A percentile compares a stretch with the other conserved stretches of the same genome.
Conservation (phyloP, 352 stramenopile species). For the Phytophthora citrophthora region DNA sequence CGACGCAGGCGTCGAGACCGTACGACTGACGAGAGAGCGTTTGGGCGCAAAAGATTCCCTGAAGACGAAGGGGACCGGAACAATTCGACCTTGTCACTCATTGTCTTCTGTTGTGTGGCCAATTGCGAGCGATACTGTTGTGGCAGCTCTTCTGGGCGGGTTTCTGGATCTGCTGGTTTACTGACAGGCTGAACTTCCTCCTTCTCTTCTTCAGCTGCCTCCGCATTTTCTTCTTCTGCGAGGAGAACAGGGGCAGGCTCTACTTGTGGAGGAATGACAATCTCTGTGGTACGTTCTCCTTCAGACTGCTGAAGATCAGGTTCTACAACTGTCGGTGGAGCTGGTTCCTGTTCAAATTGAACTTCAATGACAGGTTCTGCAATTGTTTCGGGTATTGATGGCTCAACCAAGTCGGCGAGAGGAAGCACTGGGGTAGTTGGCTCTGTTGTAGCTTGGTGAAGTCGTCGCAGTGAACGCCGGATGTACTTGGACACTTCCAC, state of each 20-base stretch:
- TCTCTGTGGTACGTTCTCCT: constrained; percentile 32
- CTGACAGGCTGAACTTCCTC: not conserved
- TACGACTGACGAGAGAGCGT: constrained; percentile 20
- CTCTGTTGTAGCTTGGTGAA: not conserved
- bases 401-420: not conserved
- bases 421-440: not conserved
- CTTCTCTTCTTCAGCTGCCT: constrained; percentile 7
- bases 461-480: constrained; percentile 17
- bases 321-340: not conserved
- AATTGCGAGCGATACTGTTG: constrained; percentile 32
- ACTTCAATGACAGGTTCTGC: not conserved
- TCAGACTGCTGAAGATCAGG: constrained; percentile 22
- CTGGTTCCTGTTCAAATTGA: not conserved
- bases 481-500: constrained; percentile 17
- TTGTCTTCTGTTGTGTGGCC: constrained; percentile 35
- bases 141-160: constrained; percentile 14
- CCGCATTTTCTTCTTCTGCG: not conserved
- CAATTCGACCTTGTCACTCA: constrained; percentile 32
- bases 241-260: not conserved
- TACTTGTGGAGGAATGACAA: not conserved
- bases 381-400: not conserved
- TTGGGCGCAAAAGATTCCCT: constrained; percentile 5
- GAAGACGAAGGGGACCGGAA: constrained; percentile 32
- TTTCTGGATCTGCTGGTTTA: constrained; percentile 13
- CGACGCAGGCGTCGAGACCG: constrained; percentile 49